Conservation (phyloP, 495 filamentous ascomycete genomes). For the Xylaria castorea region DNA sequence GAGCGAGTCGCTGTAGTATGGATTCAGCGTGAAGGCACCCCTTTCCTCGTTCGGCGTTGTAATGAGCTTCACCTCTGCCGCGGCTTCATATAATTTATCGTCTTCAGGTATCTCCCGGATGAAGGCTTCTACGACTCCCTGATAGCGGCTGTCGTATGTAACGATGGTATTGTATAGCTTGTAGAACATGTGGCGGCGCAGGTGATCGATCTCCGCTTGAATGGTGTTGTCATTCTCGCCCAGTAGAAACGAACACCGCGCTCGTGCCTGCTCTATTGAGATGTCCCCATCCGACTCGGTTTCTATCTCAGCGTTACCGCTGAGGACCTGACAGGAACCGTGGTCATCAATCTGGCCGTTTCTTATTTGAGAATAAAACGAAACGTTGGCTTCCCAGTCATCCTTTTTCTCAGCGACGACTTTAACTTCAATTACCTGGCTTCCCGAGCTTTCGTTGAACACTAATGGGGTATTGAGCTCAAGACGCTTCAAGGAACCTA, state of each 20-base stretch:
- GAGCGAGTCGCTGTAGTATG: slow-evolving; percentile 66
- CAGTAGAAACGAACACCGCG: slow-evolving; percentile 42
- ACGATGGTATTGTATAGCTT: slow-evolving; percentile 65
- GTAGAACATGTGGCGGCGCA: slow-evolving; percentile 63
- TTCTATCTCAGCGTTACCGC: slow-evolving; percentile 27
- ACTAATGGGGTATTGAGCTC: slow-evolving; percentile 64
- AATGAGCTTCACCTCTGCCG: slow-evolving; percentile 62
- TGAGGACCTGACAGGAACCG: slow-evolving; percentile 43
- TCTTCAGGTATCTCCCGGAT: slow-evolving; percentile 45
- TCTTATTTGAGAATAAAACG: slow-evolving; percentile 24
- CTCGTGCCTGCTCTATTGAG: slow-evolving; percentile 43
- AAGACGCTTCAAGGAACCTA: slow-evolving; percentile 54
- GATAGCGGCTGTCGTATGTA: slow-evolving; percentile 62
- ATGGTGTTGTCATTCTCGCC: slow-evolving; percentile 36
- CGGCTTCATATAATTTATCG: slow-evolving; percentile 62
- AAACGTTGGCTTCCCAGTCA: slow-evolving; percentile 24
- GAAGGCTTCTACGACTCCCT: slow-evolving; percentile 66
- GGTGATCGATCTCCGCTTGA: slow-evolving; percentile 49
- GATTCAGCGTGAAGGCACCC: slow-evolving; percentile 55
- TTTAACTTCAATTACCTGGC: slow-evolving; percentile 37
- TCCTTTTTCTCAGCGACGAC: slow-evolving; percentile 27
- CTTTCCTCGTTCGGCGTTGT: slow-evolving; percentile 51
- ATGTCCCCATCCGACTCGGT: slow-evolving; percentile 44
- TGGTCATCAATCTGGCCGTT: slow-evolving; percentile 38
- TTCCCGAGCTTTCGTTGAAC: slow-evolving; percentile 49